Evolutionary conservation across 495 filamentous ascomycete genomes (phyloP), one percentile per base, ranked within the genome.

Genomic region (Penicillium daleae): DNA sequence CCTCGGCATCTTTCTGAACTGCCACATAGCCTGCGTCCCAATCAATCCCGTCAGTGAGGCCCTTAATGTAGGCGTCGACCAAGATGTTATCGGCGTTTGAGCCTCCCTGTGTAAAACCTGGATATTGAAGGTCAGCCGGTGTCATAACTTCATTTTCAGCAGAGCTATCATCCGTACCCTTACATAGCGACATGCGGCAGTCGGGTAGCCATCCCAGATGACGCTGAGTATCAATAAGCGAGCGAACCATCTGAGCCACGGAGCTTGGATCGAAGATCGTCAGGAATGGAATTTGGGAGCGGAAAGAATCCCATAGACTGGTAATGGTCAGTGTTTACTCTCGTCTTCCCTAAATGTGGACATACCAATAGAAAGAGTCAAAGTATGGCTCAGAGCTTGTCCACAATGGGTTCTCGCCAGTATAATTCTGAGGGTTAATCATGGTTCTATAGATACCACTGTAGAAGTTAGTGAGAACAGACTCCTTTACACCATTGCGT

Each of bases 71-170:
- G 40, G 89, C 88, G 68, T 93, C 90, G 4, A 87, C 90, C 37
- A 93, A 82, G 4, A 93, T 82, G 56, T 89, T 90, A 66, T 93
- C 90, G 1, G 86, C 86, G 59, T 92, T 91, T 3, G 86, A 91
- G 22, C 90, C 90, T 3, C 90, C 92, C 76, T 93, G 90, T 8
- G 85, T 86, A 27, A 66, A 79, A 7, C 78, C 75, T 77, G 50
- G 57, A 50, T 3, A 40, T 3, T 19, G 8, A 42, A 13, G n/a
- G 24, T 22, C 9, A 33, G 32, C 68, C 17, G 68, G 2, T 21
- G 26, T 2, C 13, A n/a, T 2, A 17, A 1, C 8, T 24, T 49
- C n/a, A 2, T 21, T 24, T 50, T 32, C 0, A 13, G 7, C 3
- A 24, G n/a, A 51, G 10, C 1, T 8, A 15, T 31, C 21, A 2